A percentile compares a stretch with the other conserved stretches of the same genome.
Conservation (phyloP, 129 eudicot species). For the Gnaphalium uliginosum region DNA sequence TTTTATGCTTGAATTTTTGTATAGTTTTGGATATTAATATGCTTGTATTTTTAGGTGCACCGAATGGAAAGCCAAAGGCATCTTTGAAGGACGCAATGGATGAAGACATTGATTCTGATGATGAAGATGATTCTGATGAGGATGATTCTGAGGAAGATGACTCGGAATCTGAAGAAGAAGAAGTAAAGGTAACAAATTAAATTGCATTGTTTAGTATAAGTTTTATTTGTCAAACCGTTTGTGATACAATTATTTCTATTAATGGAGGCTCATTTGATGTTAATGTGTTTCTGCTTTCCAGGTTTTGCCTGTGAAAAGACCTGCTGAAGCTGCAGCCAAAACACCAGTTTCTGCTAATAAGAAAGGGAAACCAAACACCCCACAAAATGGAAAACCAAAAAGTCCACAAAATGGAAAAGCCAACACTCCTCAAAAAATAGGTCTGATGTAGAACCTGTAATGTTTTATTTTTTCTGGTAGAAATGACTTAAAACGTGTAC, state of each 20-base stretch:
- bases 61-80: constrained; percentile 33
- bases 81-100: constrained; percentile 25
- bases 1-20: not conserved
- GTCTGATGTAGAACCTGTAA: not conserved
- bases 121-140: constrained; percentile 32
- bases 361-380: constrained; percentile 42
- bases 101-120: constrained; percentile 31
- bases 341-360: constrained; percentile 46
- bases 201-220: not conserved
- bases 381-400: constrained; percentile 21
- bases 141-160: constrained; percentile 42
- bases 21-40: not conserved
- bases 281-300: not conserved
- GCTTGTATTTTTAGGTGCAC: constrained; percentile 2
- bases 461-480: too few relatives aligned
- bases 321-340: constrained; percentile 33
- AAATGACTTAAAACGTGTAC: not conserved
- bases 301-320: constrained; percentile 38
- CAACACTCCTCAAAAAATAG: constrained; percentile 41
- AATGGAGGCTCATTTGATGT: not conserved
- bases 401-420: constrained; percentile 41
- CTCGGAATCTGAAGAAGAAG: constrained; percentile 39
- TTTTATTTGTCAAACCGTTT: not conserved
- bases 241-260: not conserved
- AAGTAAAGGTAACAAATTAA: constrained; percentile 29